phyloP scores from a whole-genome alignment of 768 basidiomycete genomes.

The Tulasnella sp. region DNA sequence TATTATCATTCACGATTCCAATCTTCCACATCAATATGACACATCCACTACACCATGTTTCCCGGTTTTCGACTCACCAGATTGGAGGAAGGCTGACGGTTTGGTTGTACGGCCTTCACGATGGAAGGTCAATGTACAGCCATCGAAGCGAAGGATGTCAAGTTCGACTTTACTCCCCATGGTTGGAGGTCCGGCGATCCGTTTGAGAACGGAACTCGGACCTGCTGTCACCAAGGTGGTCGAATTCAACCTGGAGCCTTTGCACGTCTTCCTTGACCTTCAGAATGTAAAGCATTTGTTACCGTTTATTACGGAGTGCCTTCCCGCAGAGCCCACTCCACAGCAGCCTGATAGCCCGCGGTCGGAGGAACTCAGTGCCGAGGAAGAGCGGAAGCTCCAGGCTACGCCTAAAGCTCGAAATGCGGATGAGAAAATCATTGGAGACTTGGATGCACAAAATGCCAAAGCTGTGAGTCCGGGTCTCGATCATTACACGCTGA shows the following conservation, averaged over 20 bases:
- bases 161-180: background rate
- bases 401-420: conserved; percentile 31
- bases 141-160: background rate
- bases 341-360: conserved; percentile 25
- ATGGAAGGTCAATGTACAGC: conserved; percentile 44
- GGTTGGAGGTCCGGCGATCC: background rate
- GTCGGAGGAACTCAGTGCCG: conserved; percentile 28
- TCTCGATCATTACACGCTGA: background rate
- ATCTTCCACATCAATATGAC: conserved; percentile 53
- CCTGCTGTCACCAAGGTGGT: conserved; percentile 14
- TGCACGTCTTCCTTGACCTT: conserved; percentile 75
- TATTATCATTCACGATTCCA: conserved; percentile 65
- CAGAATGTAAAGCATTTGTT: conserved; percentile 32
- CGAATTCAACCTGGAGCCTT: conserved; percentile 33
- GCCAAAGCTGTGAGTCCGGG: conserved; percentile 42
- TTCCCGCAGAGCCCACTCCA: conserved; percentile 22
- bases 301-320: conserved; percentile 42
- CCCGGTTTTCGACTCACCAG: conserved; percentile 50
- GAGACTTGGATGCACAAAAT: conserved; percentile 52
- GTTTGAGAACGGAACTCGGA: background rate
- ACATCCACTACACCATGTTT: conserved; percentile 27
- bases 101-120: conserved; percentile 48
- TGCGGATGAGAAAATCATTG: conserved; percentile 43
- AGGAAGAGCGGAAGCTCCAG: conserved; percentile 36
- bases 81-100: conserved; percentile 50